A percentile compares a stretch with the other conserved stretches of the same genome.
These are phyloP conservation scores for Miamiensis avidus DNA, from an alignment of 169 alveolate genomes.

Conservation along the genomic window DNA sequence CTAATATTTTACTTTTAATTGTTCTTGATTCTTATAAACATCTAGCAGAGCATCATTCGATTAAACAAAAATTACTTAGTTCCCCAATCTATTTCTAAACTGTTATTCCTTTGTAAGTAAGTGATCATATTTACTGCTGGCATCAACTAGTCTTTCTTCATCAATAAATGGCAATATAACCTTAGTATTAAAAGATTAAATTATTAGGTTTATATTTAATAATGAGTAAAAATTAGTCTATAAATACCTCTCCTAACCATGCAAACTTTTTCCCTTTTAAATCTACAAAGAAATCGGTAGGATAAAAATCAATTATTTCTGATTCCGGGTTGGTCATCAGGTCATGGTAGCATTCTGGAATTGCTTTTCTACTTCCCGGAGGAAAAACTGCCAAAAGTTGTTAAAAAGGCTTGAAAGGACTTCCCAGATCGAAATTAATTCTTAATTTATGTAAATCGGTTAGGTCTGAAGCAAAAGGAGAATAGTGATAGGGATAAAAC, in stretches of 20 bases:
- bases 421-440: conserved; percentile 79
- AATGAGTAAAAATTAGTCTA: neutral
- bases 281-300: conserved; percentile 78
- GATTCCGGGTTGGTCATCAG: conserved; percentile 54
- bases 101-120: conserved; percentile 20
- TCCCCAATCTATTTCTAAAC: conserved; percentile 38
- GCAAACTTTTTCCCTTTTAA: conserved; percentile 71
- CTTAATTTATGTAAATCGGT: conserved; percentile 56
- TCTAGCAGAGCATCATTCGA: neutral
- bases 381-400: conserved; percentile 98
- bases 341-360: conserved; percentile 85
- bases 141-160: conserved; percentile 53
- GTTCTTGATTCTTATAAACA: neutral
- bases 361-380: conserved; percentile 91
- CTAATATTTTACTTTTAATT: no score
- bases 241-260: conserved; percentile 74
- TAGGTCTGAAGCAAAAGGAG: conserved; percentile 98
- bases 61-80: neutral
- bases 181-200: neutral
- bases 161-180: conserved; percentile 69
- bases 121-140: conserved; percentile 35
- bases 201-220: no score
- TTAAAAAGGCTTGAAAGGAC: conserved; percentile 96
- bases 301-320: conserved; percentile 86
- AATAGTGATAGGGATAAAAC: conserved; percentile 98